A percentile compares a stretch with the other conserved stretches of the same genome.
Conservation (phyloP, 768 basidiomycete genomes). For the Saitozyma sp. region DNA sequence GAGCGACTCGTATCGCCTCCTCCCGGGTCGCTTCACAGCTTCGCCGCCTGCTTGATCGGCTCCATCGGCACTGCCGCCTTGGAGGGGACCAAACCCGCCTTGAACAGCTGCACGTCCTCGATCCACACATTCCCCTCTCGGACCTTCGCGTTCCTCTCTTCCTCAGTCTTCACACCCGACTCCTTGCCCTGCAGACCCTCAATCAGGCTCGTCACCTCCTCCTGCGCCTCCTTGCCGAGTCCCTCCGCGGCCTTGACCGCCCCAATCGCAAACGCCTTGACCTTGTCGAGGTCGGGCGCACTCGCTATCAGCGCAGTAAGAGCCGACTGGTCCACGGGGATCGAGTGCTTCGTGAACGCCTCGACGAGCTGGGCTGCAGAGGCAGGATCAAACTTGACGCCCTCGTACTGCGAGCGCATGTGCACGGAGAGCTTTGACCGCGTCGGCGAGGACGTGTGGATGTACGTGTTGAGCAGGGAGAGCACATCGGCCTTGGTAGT, state of each 20-base stretch:
- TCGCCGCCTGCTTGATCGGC: constrained; percentile 14
- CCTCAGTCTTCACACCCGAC: constrained; percentile 60
- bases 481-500: constrained; percentile 76
- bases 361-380: constrained; percentile 66
- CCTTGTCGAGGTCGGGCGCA: constrained; percentile 63
- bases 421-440: constrained; percentile 85
- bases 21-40: no score
- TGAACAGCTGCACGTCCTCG: constrained; percentile 68
- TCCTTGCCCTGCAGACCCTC: constrained; percentile 56
- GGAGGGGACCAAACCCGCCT: constrained; percentile 60
- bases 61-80: constrained; percentile 66
- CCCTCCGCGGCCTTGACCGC: constrained; percentile 48
- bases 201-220: constrained; percentile 60
- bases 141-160: constrained; percentile 51
- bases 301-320: constrained; percentile 61
- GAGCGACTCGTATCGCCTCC: no score
- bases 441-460: constrained; percentile 67
- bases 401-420: constrained; percentile 65
- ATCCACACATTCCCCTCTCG: constrained; percentile 63
- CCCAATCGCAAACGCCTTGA: constrained; percentile 65
- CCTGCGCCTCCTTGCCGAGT: constrained; percentile 55
- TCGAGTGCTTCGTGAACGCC: constrained; percentile 57
- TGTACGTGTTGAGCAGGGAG: constrained; percentile 65
- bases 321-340: constrained; percentile 59
- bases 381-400: constrained; percentile 62